Conservation (phyloP, 257 asterid species). For the Solanum pennellii region DNA sequence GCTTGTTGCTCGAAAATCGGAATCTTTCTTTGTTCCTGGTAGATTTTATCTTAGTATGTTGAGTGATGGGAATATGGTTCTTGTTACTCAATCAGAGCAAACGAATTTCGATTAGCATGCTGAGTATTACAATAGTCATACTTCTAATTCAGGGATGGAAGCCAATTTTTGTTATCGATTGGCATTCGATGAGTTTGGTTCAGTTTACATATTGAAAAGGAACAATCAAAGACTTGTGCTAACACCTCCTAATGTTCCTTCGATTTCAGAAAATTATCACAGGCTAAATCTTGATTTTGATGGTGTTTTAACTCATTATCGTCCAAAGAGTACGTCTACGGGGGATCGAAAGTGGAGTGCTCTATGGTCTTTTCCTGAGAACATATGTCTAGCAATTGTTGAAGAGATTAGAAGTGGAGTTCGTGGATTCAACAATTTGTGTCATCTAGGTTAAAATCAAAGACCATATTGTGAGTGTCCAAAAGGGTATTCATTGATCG, state of each 20-base stretch:
- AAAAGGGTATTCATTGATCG: constrained; percentile 15
- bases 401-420: constrained; percentile 36
- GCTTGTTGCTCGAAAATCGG: constrained; percentile 5
- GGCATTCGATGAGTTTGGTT: constrained; percentile 20
- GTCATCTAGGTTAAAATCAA: constrained; percentile 5
- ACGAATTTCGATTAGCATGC: constrained; percentile 9
- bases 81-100: constrained; percentile 17
- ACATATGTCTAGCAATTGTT: constrained; percentile 10
- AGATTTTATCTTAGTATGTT: constrained; percentile 33
- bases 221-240: constrained; percentile 1
- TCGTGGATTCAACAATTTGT: constrained; percentile 50
- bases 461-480: constrained; percentile 47
- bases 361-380: constrained; percentile 11
- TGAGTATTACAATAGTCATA: constrained; percentile 22
- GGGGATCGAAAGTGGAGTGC: constrained; percentile 17
- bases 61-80: constrained; percentile 18
- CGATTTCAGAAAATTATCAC: constrained; percentile 17
- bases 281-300: constrained; percentile 34
- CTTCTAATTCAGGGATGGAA: constrained; percentile 7
- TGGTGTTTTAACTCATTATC: constrained; percentile 34
- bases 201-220: constrained; percentile 9
- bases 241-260: constrained; percentile 3
- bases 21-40: constrained; percentile 21
- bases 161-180: constrained; percentile 21
- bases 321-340: constrained; percentile 12